Base-by-base conservation (phyloP, 2,329 filamentous ascomycete species). In the Whalleya microplaca region DNA sequence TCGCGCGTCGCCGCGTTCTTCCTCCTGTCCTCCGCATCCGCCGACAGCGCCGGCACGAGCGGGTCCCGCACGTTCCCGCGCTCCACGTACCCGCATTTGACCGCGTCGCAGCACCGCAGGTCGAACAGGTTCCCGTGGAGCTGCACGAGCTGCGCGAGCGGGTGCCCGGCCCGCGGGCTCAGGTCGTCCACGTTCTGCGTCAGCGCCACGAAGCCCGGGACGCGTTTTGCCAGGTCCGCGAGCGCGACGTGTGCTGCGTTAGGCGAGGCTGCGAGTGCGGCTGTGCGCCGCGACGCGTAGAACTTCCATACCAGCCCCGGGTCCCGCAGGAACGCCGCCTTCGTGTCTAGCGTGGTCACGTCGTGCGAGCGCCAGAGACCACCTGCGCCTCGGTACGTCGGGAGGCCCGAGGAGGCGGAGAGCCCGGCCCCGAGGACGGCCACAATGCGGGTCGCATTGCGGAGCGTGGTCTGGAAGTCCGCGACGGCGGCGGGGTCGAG, bases 241-340 rank as follows among this genome's bases (percentile, higher is more conserved):
- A 90, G 75, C 2, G 86, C 87, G 61, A 83, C 82, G 63, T 90
- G 87, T 0, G 85, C 87, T 18, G 76, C 74, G 61, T 90, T 90
- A 0, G 87, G 87, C 48, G 83, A 74, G 3, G 81, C 86, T 42
- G 80, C 75, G 27, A 89, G 74, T 0, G 87, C 84, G 81, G 86
- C 87, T 64, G 88, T 85, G 37, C 86, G 75, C 41, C 85, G 74
- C 68, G 86, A 85, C 66, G 76, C 82, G 75, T 89, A 89, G 69
- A 89, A 89, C 62, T 89, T 85, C 87, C 87, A 90, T n/a, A 89
- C 85, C 3, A 89, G 74, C 2, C 78, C 84, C 1, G 87, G 86
- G 59, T 88, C 77, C 12, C 69, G 69, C 16, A 76, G 69, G 66
- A 89, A 90, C 1, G 86, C 86, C 51, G 81, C 78, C 12, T 84